Percentiles rank a stretch among this genome's conserved stretches.
Conservation (phyloP, 306 rosid species). For the Vigna hirtella region DNA sequence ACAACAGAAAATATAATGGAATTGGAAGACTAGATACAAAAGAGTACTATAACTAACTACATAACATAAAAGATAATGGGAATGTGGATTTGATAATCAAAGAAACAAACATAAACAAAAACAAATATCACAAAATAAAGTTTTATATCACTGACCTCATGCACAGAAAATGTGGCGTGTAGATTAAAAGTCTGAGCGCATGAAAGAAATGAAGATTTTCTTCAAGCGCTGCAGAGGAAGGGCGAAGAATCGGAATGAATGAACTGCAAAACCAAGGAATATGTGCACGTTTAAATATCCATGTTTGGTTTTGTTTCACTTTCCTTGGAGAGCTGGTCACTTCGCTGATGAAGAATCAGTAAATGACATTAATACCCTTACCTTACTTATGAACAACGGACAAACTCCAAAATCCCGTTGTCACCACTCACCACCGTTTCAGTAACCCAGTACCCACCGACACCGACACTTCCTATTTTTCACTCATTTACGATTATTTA, state of each 20-base stretch:
- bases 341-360: not conserved
- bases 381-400: not conserved
- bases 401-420: not conserved
- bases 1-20: too few relatives aligned
- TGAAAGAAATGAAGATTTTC: constrained; percentile 6
- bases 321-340: constrained; percentile 19
- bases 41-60: not conserved
- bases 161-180: constrained; percentile 3
- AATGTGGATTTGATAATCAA: not conserved
- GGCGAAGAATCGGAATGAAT: not conserved
- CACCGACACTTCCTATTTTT: constrained; percentile 1
- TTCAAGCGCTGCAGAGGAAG: not conserved
- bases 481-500: not conserved
- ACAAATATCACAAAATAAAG: not conserved
- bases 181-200: not conserved
- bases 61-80: not conserved
- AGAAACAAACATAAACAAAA: not conserved
- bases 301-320: constrained; percentile 27
- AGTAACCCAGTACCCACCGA: constrained; percentile 16
- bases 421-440: not conserved
- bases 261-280: not conserved
- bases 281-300: not conserved
- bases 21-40: not conserved
- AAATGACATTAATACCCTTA: constrained; percentile 11
- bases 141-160: not conserved